Conservation (phyloP, 108 stramenopile species). For the Chaetoceros muelleri region DNA sequence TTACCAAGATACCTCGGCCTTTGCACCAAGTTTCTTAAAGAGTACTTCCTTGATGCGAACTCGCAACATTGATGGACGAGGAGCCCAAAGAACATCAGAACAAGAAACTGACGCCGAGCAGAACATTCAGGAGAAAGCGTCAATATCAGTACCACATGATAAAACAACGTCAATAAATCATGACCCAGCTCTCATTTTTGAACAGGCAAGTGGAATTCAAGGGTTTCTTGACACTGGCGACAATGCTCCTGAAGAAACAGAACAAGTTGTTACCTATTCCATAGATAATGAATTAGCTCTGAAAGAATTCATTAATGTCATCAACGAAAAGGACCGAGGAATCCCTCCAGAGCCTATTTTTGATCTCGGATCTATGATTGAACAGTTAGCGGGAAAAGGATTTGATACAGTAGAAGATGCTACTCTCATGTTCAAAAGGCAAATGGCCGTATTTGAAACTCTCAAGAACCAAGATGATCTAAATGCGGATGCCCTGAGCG, state of each 20-base stretch:
- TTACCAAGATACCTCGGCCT: no score
- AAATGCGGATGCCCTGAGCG: not conserved
- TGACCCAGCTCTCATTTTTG: not conserved
- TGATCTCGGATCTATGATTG: not conserved
- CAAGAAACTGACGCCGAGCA: no score
- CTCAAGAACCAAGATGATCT: not conserved
- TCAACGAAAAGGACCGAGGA: not conserved
- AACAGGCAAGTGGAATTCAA: not conserved
- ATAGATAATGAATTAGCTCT: not conserved
- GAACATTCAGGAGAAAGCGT: no score
- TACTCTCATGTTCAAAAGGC: slow-evolving; percentile 7
- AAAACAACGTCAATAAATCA: no score
- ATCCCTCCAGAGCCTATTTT: not conserved
- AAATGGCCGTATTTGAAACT: not conserved
- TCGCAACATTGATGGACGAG: no score
- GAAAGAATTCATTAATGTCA: not conserved
- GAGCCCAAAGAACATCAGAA: no score
- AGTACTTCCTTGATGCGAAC: no score
- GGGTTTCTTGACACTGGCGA: not conserved
- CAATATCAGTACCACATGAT: no score
- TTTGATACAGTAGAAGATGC: slow-evolving; percentile 46
- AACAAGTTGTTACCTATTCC: not conserved
- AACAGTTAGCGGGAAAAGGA: not conserved
- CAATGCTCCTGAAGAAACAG: not conserved
- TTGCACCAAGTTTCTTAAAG: no score